phyloP scores from a whole-genome alignment of 176 grass and related monocot genomes.

The Ensete glaucum region DNA sequence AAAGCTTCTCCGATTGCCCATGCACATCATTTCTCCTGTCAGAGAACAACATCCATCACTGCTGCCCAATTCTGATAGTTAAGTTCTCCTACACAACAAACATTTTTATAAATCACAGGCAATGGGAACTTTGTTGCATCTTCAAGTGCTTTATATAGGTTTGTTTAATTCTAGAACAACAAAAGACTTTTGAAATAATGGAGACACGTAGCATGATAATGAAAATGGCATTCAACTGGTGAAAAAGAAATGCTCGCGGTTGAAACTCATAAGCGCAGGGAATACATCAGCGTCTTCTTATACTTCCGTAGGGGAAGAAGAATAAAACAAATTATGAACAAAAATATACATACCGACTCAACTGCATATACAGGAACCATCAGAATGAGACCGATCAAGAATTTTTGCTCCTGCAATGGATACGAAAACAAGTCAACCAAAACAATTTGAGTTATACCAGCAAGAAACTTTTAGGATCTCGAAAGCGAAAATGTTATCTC shows the following conservation, averaged over 20 bases:
- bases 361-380: slow-evolving; percentile 98
- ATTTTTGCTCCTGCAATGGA: slow-evolving; percentile 87
- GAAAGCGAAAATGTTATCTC: neutral
- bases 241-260: neutral
- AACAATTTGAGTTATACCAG: slow-evolving; percentile 1
- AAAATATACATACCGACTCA: slow-evolving; percentile 72
- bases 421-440: slow-evolving; percentile 15
- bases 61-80: too few species aligned
- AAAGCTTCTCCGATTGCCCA: too few species aligned
- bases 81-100: too few species aligned
- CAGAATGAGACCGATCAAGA: slow-evolving; percentile 92
- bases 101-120: neutral
- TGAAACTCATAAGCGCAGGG: too few species aligned
- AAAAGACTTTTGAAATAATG: neutral
- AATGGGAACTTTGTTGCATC: neutral
- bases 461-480: neutral
- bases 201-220: neutral
- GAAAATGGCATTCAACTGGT: neutral
- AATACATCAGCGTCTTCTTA: neutral
- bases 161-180: neutral
- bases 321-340: neutral
- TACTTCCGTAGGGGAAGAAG: neutral
- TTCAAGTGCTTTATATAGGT: neutral
- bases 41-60: too few species aligned
- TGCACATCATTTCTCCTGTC: too few species aligned